Base-by-base conservation (phyloP, 352 stramenopile genomes). In the Phytophthora multivora region DNA sequence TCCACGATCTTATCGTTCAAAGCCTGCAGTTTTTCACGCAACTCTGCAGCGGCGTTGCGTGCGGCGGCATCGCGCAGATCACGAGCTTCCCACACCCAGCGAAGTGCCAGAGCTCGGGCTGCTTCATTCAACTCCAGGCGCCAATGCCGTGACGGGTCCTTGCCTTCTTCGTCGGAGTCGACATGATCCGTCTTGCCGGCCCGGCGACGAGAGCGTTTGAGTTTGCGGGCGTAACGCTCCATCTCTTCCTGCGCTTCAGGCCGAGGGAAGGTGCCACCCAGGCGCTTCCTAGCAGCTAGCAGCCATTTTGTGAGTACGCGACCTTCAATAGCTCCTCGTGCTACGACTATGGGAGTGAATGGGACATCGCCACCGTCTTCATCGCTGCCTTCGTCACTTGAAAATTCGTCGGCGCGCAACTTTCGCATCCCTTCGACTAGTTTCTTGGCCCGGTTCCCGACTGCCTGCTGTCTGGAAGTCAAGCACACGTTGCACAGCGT, bases 251-350 rank as follows among this genome's bases (percentile, higher is more conserved):
- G 71, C 6, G 92, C 95, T 55, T 95, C 75, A 5, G 88, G 80
- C 39, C 89, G 78, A 3, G 93, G 93, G 57, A 99, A 98, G 8
- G 87, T 71, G 3, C 95, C 97, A 39, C 95, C 93, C 1, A 99
- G 66, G 4, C 91, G 88, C 51, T 83, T 91, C n/a, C 96, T 81
- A 11, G 93, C 91, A 15, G 95, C 96, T 26, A 92, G 50, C 13
- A 99, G 70, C 96, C 97, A 99, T 63, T 98, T 98, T 33, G 67
- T 87, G 75, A 99, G 91, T 71, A 98, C 95, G 10, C 86, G 80
- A 6, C 96, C 96, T 77, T 98, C 93, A 23, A 86, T 77, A 15
- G 95, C 97, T 6, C 70, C 87, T 15, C 92, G 82, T 13, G 86
- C 84, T 12, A 99, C 88, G 5, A 98, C 86, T 1, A 99, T 78